These are phyloP conservation scores for Hypoxylon sp. DNA, from an alignment of 2,329 filamentous ascomycete genomes.

Conservation along the genomic window DNA sequence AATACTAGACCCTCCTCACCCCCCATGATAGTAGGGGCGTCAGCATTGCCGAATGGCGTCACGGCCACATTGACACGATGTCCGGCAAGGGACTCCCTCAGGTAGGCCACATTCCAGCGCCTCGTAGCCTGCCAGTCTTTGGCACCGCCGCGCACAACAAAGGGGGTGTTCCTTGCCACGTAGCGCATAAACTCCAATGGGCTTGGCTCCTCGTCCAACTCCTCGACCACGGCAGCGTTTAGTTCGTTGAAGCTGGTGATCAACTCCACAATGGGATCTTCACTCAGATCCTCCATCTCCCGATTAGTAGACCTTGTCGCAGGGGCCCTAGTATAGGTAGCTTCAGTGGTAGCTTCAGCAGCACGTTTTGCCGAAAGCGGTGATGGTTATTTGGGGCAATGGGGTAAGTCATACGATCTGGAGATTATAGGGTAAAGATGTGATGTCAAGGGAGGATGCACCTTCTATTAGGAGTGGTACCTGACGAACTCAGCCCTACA, in stretches of 20 bases:
- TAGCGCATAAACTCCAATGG: slow-evolving; percentile 85
- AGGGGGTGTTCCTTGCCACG: slow-evolving; percentile 80
- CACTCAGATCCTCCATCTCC: slow-evolving; percentile 26
- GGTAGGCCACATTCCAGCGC: slow-evolving; percentile 73
- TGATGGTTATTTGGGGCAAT: slow-evolving; percentile 12
- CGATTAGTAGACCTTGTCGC: slow-evolving; percentile 3
- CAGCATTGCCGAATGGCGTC: slow-evolving; percentile 76
- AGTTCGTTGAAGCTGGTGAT: slow-evolving; percentile 80
- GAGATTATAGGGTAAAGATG: slow-evolving; percentile 1
- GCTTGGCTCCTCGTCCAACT: slow-evolving; percentile 74
- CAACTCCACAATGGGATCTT: slow-evolving; percentile 65
- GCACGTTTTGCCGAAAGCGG: slow-evolving; percentile 5
- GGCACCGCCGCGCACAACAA: slow-evolving; percentile 76
- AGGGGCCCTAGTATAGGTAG: slow-evolving; percentile 8
- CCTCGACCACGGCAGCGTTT: slow-evolving; percentile 71
- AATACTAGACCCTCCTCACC: slow-evolving; percentile 63
- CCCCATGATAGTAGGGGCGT: slow-evolving; percentile 62
- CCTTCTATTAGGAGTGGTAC: background rate
- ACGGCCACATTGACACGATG: slow-evolving; percentile 79
- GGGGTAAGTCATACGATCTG: slow-evolving; percentile 17
- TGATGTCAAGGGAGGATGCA: slow-evolving; percentile 21
- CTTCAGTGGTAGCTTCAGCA: background rate
- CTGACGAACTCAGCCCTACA: slow-evolving; percentile 32
- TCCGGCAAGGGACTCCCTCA: slow-evolving; percentile 67
- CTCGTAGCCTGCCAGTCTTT: slow-evolving; percentile 71